Base-by-base conservation (phyloP, 169 alveolate genomes). In the Condylostoma magnum region DNA sequence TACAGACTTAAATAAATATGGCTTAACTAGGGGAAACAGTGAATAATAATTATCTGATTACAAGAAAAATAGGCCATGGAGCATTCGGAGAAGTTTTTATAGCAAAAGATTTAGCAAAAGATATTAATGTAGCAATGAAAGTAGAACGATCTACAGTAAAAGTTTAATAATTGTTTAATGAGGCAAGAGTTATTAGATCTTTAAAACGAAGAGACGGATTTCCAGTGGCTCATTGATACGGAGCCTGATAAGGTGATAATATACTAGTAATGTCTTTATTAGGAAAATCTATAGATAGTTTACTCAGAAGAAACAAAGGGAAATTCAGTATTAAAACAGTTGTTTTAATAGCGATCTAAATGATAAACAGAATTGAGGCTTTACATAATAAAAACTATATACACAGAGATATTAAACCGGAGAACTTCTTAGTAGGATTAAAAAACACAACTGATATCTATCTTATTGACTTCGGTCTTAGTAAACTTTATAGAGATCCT, bases 401-500 rank as follows among this genome's bases (percentile, higher is more conserved):
- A 25, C 86, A 79, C 34, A 60, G 86, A 55, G 86, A 79, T 53
- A 79, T 79, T 28, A 79, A 79, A 55, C 86, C 86, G 18, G 86
- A 79, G n/a, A 79, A 79, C 25, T 75, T 76, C 67, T 30, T 83
- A n/a, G 67, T 83, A 3, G 87, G 86, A 5, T 12, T 6, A 22
- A 25, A 54, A n/a, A 25, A 25, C 20, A 54, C 15, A 15, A 25
- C 6, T 28, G 6, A n/a, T 27, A n/a, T 41, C 15, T 83, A 72
- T 66, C 70, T 89, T 1, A 83, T 86, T 4, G 93, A 86, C 73
- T 86, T 79, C 48, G 93, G 93, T 5, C 69, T 82, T 33, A 70
- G 73, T 18, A 86, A 82, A 38, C 51, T 77, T 47, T 86, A 79
- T 66, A 84, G 77, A 57, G 84, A 84, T 34, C 80, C 79, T n/a